phyloP scores from a whole-genome alignment of 140 eudicot species.

The Ambrosia hybrid region DNA sequence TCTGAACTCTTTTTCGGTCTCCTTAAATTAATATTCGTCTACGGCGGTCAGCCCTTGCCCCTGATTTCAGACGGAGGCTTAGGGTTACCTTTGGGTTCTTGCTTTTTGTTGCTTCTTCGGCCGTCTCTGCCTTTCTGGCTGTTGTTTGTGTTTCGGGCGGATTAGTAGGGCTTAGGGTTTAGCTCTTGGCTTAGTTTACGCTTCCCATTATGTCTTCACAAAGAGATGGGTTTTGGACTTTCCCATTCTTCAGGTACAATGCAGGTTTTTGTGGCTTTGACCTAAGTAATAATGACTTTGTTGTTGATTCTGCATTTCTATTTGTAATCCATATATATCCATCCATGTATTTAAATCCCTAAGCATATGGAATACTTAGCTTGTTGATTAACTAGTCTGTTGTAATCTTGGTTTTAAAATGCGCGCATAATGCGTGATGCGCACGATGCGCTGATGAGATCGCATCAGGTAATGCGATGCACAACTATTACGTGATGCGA shows the following conservation, averaged over 20 bases:
- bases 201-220: slow-evolving; percentile 43
- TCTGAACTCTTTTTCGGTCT: slow-evolving; percentile 41
- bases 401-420: too few relatives aligned
- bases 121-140: slow-evolving; percentile 44
- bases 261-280: too few relatives aligned
- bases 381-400: too few relatives aligned
- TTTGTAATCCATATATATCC: too few relatives aligned
- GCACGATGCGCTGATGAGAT: too few relatives aligned
- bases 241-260: slow-evolving; percentile 71
- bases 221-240: slow-evolving; percentile 72
- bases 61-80: slow-evolving; percentile 44
- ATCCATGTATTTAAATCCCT: too few relatives aligned
- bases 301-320: too few relatives aligned
- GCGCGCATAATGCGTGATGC: too few relatives aligned
- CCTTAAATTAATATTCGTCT: slow-evolving; percentile 41
- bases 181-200: slow-evolving; percentile 59
- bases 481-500: too few relatives aligned
- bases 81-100: slow-evolving; percentile 44
- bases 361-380: too few relatives aligned
- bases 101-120: slow-evolving; percentile 36
- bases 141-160: slow-evolving; percentile 43
- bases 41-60: slow-evolving; percentile 33
- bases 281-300: too few relatives aligned
- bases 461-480: too few relatives aligned
- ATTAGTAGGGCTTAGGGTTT: slow-evolving; percentile 54